phyloP scores from a whole-genome alignment of 1,284 basidiomycete species.

The Malassezia arunalokei region DNA sequence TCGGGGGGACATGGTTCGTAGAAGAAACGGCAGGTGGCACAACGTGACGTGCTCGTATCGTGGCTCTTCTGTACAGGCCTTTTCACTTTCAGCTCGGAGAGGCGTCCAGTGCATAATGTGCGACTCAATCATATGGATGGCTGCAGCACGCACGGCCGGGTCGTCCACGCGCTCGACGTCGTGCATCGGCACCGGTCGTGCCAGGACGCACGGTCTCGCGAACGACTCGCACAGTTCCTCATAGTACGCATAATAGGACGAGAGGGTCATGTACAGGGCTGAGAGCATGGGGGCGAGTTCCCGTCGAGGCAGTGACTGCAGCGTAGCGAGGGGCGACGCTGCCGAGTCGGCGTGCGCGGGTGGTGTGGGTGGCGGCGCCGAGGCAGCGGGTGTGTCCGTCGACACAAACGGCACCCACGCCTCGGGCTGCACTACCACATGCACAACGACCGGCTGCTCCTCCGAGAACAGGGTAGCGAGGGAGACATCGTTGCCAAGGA shows the following conservation, averaged over 20 bases:
- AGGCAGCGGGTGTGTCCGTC: not conserved
- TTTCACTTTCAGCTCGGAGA: not conserved
- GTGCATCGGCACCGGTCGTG: not conserved
- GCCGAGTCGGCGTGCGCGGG: not conserved
- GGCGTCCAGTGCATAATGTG: slow-evolving; percentile 12
- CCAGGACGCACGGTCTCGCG: not conserved
- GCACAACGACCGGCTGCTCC: slow-evolving; percentile 20
- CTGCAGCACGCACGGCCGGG: not conserved
- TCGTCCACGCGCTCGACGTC: not conserved
- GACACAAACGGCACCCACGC: slow-evolving; percentile 19
- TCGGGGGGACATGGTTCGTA: slow-evolving; percentile 6
- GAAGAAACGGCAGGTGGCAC: slow-evolving; percentile 22
- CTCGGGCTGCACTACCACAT: slow-evolving; percentile 37
- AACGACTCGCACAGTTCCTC: not conserved
- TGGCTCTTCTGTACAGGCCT: not conserved
- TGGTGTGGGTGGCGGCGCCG: not conserved
- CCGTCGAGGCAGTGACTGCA: not conserved
- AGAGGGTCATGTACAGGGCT: slow-evolving; percentile 1
- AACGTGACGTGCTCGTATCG: slow-evolving; percentile 19
- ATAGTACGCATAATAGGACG: slow-evolving; percentile 1
- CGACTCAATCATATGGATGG: slow-evolving; percentile 2
- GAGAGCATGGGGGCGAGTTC: not conserved
- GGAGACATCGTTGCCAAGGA: slow-evolving; percentile 17
- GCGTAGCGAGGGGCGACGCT: not conserved
- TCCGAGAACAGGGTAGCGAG: not conserved